phyloP scores from a whole-genome alignment of 495 filamentous ascomycete genomes.

The Astrothelium subdiscretum region DNA sequence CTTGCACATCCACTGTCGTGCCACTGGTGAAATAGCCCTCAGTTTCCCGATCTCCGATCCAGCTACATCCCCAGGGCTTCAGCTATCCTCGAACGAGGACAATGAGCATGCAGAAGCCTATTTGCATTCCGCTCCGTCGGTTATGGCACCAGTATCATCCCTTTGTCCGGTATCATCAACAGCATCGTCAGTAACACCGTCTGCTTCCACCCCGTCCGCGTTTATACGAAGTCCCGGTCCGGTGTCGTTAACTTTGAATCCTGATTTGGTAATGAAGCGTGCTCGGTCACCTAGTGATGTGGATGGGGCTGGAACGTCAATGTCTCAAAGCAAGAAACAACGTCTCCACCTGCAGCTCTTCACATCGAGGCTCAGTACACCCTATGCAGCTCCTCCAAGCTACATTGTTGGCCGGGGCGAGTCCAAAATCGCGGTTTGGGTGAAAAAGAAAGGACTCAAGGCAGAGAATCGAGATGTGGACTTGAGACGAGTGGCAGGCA shows the following conservation, averaged over 20 bases:
- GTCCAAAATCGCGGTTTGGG: neutral
- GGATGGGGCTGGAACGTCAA: neutral
- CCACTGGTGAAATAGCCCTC: neutral
- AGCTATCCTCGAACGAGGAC: neutral
- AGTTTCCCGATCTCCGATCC: neutral
- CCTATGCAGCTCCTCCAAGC: neutral
- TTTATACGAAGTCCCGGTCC: neutral
- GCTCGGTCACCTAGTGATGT: neutral
- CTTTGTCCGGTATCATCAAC: neutral
- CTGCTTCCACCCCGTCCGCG: neutral
- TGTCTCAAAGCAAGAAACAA: neutral
- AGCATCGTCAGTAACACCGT: neutral
- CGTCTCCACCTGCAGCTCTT: constrained; percentile 1
- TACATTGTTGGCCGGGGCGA: neutral
- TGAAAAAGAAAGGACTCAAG: neutral
- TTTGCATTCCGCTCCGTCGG: neutral
- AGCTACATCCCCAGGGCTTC: neutral
- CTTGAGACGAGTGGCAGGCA: neutral
- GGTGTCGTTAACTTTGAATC: neutral
- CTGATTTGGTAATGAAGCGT: neutral
- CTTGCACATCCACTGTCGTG: neutral
- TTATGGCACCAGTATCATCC: neutral
- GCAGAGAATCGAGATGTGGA: neutral
- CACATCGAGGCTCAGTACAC: neutral
- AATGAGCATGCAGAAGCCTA: neutral